Evolutionary conservation across 345 rosid genomes (phyloP), one percentile per base, ranked within the genome.

Genomic region (Acer negundo): DNA sequence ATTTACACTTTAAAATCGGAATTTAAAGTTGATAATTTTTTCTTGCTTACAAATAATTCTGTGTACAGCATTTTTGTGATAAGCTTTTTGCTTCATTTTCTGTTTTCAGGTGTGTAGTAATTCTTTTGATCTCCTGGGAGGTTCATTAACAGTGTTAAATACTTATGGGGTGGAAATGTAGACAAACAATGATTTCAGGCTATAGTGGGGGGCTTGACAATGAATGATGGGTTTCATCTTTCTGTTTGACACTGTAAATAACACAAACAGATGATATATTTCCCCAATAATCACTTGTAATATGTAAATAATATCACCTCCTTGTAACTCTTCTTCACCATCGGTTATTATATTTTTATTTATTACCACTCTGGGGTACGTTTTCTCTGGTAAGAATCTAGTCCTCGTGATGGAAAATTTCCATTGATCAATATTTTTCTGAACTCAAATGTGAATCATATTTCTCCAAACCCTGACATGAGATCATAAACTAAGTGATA

Each of bases 81-180:
- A 64, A 64, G 0, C n/a, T 42, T 8, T 16, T 10, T 8, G 0
- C 31, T 72, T 10, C 6, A 47, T 62, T 76, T 15, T 17, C 19
- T 16, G 2, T 17, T 4, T 72, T 71, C 87, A 87, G 94, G 86
- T 80, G 78, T 82, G 89, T 80, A 65, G 79, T 59, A 61, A 87
- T 87, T 90, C 85, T 87, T 86, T 81, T 80, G 72, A 78, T 84
- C 75, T 76, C 77, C 75, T 62, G 49, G 80, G 75, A 58, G 84
- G 82, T 73, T 69, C 66, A 68, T 80, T 75, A 72, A 75, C 85
- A 72, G 70, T 82, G 85, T 82, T 79, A 77, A 83, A 83, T 83
- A 81, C 74, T 59, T 69, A 31, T 83, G 84, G 81, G 62, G 62
- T 82, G 79, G 73, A 56, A 74, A 64, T 75, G 84, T 77, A 75